A percentile compares a stretch with the other conserved stretches of the same genome.
These are phyloP conservation scores for Melaleuca alternifolia DNA, from an alignment of 345 rosid genomes.

Conservation along the genomic window DNA sequence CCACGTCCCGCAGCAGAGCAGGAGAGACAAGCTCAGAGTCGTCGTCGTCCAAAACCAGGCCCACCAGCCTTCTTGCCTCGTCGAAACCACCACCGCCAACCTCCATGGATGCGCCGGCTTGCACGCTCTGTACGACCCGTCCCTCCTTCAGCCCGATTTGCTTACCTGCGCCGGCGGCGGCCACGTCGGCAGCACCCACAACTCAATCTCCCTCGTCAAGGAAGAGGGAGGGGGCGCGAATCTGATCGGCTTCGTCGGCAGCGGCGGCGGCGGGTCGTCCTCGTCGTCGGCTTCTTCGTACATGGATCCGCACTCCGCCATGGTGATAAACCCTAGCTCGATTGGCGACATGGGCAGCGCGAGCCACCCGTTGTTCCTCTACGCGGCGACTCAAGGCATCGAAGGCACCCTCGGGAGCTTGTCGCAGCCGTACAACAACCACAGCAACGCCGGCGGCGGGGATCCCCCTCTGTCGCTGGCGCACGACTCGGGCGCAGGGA, in stretches of 20 bases:
- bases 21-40: slow-evolving; percentile 81
- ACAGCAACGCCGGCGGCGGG: slow-evolving; percentile 7
- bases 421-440: slow-evolving; percentile 10
- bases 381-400: slow-evolving; percentile 29
- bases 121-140: slow-evolving; percentile 21
- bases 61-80: background rate
- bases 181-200: slow-evolving; percentile 1
- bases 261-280: slow-evolving; percentile 9
- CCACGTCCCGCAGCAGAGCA: slow-evolving; percentile 89
- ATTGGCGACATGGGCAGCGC: slow-evolving; percentile 16
- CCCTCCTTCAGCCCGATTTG: slow-evolving; percentile 44
- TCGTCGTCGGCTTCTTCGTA: slow-evolving; percentile 15
- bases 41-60: slow-evolving; percentile 17
- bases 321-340: slow-evolving; percentile 35
- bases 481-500: background rate
- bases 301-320: slow-evolving; percentile 41
- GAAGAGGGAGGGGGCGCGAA: slow-evolving; percentile 23
- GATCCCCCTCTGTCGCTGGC: slow-evolving; percentile 22
- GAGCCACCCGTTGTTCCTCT: slow-evolving; percentile 30
- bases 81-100: background rate
- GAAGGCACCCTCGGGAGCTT: slow-evolving; percentile 29
- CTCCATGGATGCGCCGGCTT: slow-evolving; percentile 3
- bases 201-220: slow-evolving; percentile 16
- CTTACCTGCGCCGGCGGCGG: slow-evolving; percentile 14
- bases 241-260: slow-evolving; percentile 36